phyloP scores from a whole-genome alignment of 106 monocot genomes.

The Platanthera zijinensis region DNA sequence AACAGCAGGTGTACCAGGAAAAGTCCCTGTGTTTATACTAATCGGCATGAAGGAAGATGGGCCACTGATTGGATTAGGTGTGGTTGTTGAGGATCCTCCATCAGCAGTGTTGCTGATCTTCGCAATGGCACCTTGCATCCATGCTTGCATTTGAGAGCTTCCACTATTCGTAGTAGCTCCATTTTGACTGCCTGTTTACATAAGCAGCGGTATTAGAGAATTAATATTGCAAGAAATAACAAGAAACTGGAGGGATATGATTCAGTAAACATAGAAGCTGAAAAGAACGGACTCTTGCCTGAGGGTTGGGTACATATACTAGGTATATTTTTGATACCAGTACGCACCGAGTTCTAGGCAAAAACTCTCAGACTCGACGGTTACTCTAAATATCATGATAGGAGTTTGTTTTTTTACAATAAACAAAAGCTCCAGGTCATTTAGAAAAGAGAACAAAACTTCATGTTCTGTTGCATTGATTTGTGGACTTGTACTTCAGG shows the following conservation, averaged over 20 bases:
- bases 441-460: no score
- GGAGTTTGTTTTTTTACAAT: no score
- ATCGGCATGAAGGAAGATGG: slow-evolving; percentile 79
- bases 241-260: background rate
- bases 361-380: no score
- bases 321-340: background rate
- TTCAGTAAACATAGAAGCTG: background rate
- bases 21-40: slow-evolving; percentile 95
- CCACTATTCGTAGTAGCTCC: slow-evolving; percentile 53
- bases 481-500: no score
- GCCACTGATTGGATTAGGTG: slow-evolving; percentile 58
- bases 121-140: slow-evolving; percentile 98
- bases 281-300: no score
- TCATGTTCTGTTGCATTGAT: no score
- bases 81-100: slow-evolving; percentile 46
- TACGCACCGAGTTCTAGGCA: background rate
- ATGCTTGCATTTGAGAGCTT: slow-evolving; percentile 91
- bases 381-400: no score
- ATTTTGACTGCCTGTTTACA: slow-evolving; percentile 51
- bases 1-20: slow-evolving; percentile 99
- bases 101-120: slow-evolving; percentile 85
- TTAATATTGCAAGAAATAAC: background rate
- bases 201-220: slow-evolving; percentile 3
- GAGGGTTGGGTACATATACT: no score
- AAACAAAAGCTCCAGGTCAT: no score